Evolutionary conservation across 129 eudicot species (phyloP).

Genomic region (Centaurea solstitialis): DNA sequence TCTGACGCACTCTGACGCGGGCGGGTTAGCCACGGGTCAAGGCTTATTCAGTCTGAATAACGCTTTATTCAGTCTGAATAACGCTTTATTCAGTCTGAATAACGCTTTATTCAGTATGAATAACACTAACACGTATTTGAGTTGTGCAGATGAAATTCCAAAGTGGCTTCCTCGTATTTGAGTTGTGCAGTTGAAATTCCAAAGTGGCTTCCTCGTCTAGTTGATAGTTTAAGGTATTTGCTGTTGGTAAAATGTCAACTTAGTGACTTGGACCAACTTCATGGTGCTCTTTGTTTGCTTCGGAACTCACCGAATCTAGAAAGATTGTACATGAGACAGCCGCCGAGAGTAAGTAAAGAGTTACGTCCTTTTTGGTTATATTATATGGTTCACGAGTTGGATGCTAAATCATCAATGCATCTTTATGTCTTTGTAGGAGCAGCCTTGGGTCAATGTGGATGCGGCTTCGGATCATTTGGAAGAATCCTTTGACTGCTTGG

Average conservation of each 20-base stretch:
- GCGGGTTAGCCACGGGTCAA: too few species aligned
- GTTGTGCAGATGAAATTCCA: too few species aligned
- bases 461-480: neutral
- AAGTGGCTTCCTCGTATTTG: too few species aligned
- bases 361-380: neutral
- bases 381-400: neutral
- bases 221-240: neutral
- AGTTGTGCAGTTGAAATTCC: too few species aligned
- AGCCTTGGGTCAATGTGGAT: neutral
- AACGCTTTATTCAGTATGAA: too few species aligned
- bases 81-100: too few species aligned
- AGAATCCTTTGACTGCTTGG: slow-evolving; percentile 2
- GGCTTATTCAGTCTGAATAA: too few species aligned
- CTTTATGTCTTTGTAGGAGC: neutral
- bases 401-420: neutral
- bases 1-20: too few species aligned
- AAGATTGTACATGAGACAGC: neutral
- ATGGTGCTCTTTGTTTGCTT: too few species aligned
- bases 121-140: too few species aligned
- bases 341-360: neutral
- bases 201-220: neutral
- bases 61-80: too few species aligned
- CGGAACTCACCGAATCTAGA: neutral
- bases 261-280: too few species aligned
- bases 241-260: neutral